Evolutionary conservation across 306 rosid genomes (phyloP).

Genomic region (Prosopis cineraria): DNA sequence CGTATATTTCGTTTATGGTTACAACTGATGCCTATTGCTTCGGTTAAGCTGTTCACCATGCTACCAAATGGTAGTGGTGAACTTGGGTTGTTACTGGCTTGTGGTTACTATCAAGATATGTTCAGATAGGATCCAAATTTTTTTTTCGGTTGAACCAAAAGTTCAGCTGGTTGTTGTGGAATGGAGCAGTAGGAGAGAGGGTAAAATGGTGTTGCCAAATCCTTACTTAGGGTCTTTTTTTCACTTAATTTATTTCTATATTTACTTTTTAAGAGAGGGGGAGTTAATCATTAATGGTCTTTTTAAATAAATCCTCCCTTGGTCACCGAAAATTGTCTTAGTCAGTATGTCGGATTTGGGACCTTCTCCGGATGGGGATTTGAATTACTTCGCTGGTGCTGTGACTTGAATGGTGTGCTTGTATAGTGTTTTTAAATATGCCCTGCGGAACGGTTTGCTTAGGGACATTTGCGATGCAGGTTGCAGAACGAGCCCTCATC

Average conservation of each 20-base stretch:
- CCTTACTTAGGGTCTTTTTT: neutral
- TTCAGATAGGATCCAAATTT: conserved; percentile 1
- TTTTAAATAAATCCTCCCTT: neutral
- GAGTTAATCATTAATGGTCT: neutral
- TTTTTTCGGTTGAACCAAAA: conserved; percentile 1
- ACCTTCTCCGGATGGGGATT: neutral
- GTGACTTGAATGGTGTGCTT: neutral
- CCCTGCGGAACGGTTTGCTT: conserved; percentile 32
- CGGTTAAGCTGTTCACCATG: neutral
- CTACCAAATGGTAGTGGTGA: conserved; percentile 1
- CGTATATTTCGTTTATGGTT: no score
- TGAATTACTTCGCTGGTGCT: neutral
- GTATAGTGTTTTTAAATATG: neutral
- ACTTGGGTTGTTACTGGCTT: neutral
- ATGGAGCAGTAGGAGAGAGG: conserved; percentile 2
- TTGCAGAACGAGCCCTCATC: conserved; percentile 91
- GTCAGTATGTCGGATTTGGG: neutral
- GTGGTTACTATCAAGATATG: neutral
- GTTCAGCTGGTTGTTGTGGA: neutral
- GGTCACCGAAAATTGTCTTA: neutral
- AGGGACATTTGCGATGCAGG: conserved; percentile 58
- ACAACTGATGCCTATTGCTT: no score
- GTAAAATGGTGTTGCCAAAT: neutral
- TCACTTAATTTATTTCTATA: neutral
- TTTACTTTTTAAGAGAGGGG: neutral